These are phyloP conservation scores for Hirschioporus abietinus DNA, from an alignment of 768 basidiomycete species.

Conservation along the genomic window DNA sequence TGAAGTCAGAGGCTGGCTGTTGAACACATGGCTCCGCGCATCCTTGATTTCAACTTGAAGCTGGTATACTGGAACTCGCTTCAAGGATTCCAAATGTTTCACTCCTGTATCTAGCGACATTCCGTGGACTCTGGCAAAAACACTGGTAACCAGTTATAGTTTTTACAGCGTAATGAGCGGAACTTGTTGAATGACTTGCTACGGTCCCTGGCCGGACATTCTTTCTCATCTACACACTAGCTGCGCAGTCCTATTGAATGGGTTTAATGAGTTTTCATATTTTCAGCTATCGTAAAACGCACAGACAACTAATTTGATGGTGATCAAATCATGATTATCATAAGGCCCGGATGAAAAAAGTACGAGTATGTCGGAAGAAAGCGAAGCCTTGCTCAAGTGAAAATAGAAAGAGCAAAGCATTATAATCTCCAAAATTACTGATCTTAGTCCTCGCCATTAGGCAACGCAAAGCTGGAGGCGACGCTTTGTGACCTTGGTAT, in stretches of 20 bases:
- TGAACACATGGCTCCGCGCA: too few relatives aligned
- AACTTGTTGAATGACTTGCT: too few relatives aligned
- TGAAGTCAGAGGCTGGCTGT: too few relatives aligned
- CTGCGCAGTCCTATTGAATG: not conserved
- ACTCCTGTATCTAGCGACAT: too few relatives aligned
- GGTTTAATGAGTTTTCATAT: not conserved
- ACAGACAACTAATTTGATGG: not conserved
- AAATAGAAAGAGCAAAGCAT: slow-evolving; percentile 44
- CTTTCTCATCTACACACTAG: not conserved
- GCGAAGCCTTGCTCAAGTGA: slow-evolving; percentile 36
- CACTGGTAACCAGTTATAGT: slow-evolving; percentile 32
- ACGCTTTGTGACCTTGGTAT: slow-evolving; percentile 61
- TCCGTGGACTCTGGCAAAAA: too few relatives aligned
- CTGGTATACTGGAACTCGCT: too few relatives aligned
- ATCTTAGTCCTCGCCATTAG: slow-evolving; percentile 82
- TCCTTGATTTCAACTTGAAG: too few relatives aligned
- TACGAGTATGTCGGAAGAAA: slow-evolving; percentile 34
- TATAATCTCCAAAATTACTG: slow-evolving; percentile 54
- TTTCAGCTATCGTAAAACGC: not conserved
- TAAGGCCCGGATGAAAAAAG: not conserved
- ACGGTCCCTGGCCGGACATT: not conserved
- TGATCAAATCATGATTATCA: not conserved
- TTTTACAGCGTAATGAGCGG: slow-evolving; percentile 14
- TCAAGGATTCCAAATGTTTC: too few relatives aligned
- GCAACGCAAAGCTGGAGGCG: slow-evolving; percentile 39